Evolutionary conservation across 805 yeast genomes (phyloP).

Genomic region (Starmerella powellii): DNA sequence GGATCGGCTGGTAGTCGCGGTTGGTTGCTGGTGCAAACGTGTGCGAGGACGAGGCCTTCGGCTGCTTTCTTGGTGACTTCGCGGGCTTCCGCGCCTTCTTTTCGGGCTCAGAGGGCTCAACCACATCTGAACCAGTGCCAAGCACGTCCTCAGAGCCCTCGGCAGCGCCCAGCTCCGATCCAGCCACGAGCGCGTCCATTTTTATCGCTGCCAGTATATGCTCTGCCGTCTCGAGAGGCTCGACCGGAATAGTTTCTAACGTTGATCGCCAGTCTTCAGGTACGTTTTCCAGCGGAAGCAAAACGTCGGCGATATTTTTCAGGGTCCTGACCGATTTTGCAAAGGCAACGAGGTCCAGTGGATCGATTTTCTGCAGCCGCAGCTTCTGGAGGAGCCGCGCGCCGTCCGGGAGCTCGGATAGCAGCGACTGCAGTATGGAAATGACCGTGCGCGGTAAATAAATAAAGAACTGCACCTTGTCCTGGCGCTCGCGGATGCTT

Average conservation of each 20-base stretch:
- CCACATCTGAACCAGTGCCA: too few relatives aligned
- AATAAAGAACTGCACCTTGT: slow-evolving; percentile 36
- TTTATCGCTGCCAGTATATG: slow-evolving; percentile 36
- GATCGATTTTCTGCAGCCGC: slow-evolving; percentile 34
- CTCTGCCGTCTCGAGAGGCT: slow-evolving; percentile 30
- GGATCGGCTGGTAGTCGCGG: slow-evolving; percentile 18
- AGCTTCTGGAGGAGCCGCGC: slow-evolving; percentile 30
- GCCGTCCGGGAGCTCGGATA: slow-evolving; percentile 44
- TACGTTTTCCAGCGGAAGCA: neutral
- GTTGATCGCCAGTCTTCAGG: neutral
- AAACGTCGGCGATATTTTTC: slow-evolving; percentile 24
- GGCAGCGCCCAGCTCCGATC: slow-evolving; percentile 19
- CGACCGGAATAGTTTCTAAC: slow-evolving; percentile 7
- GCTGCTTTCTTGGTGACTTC: neutral
- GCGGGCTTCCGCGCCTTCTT: too few relatives aligned
- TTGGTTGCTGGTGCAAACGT: slow-evolving; percentile 5
- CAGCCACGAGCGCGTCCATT: slow-evolving; percentile 25
- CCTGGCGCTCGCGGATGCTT: slow-evolving; percentile 48
- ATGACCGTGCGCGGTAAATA: slow-evolving; percentile 36
- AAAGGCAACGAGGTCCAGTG: slow-evolving; percentile 36
- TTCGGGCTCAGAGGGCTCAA: too few relatives aligned
- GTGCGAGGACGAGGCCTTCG: slow-evolving; percentile 2
- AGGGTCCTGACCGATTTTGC: slow-evolving; percentile 33
- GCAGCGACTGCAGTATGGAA: slow-evolving; percentile 43
- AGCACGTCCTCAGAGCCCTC: slow-evolving; percentile 23